Base-by-base conservation (phyloP, 345 rosid species). In the Eucalyptus pauciflora region DNA sequence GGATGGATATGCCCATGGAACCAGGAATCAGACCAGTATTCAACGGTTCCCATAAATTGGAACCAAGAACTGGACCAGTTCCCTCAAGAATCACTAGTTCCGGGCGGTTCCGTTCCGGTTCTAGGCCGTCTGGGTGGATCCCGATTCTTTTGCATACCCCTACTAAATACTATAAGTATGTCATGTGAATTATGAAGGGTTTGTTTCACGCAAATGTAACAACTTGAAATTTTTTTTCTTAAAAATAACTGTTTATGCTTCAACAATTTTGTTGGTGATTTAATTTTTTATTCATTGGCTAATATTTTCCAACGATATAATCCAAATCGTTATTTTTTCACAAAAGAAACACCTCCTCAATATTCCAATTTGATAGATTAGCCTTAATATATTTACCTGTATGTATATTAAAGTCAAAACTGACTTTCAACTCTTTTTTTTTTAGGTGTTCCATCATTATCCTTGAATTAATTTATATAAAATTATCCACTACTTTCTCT, bases 91-190 rank as follows among this genome's bases (percentile, higher is more conserved):
- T 5, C 50, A 50, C 15, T 1, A 5, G 5, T 49, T 49, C 50
- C 33, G 5, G 2, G 14, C 14, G 15, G 15, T 50, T 50, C 6
- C 15, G 5, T 6, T 50, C 5, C 15, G 6, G 2, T 13, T 50
- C 51, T 2, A 1, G 3, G 6, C 16, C 0, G 51, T 50, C 14
- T 0, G 6, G 16, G 16, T 0, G 6, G 51, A 50, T 50, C 6
- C 2, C 2, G 6, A 2, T 50, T 50, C 33, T 50, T 50, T 50
- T 49, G 15, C 15, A 50, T 15, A 50, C 51, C 51, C 51, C 16
- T 50, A 50, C 37, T 37, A 37, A 37, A 37, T 37, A 37, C 37
- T 37, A 37, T 37, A 37, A 37, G 37, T 3, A 56, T 56, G 29
- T 25, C 29, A 22, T 56, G n/a, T 62, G 16, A 62, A 13, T 62